These are phyloP conservation scores for Acanthamoeba triangularis DNA, from an alignment of 208 protist genomes.

Conservation along the genomic window DNA sequence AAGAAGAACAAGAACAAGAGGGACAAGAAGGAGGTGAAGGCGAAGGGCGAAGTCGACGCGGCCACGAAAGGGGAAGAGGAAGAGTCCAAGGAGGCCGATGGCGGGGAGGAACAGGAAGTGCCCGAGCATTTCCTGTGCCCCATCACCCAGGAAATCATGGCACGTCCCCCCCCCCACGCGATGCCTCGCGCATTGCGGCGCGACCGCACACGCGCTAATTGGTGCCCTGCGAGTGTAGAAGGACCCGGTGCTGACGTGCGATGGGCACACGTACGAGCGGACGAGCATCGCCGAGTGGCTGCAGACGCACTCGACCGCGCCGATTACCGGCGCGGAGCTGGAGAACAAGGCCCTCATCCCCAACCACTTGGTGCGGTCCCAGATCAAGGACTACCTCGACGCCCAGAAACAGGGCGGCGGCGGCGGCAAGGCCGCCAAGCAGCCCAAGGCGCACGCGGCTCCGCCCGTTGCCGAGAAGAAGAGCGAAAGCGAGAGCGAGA, in stretches of 20 bases:
- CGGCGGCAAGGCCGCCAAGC: not conserved
- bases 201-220: not conserved
- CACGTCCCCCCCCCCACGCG: not conserved
- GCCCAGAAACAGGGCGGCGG: constrained; percentile 9
- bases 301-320: constrained; percentile 40
- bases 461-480: not conserved
- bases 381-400: constrained; percentile 52
- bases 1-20: not conserved
- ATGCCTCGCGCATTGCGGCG: not conserved
- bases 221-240: not conserved
- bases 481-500: not conserved
- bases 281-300: constrained; percentile 64
- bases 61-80: not conserved
- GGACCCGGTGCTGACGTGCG: constrained; percentile 68
- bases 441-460: not conserved
- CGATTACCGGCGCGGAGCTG: constrained; percentile 59
- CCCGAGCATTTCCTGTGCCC: constrained; percentile 66
- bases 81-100: not conserved
- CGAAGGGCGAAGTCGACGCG: not conserved
- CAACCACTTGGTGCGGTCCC: constrained; percentile 54
- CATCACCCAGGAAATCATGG: constrained; percentile 76
- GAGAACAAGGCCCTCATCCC: constrained; percentile 70
- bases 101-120: not conserved
- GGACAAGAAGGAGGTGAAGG: not conserved
- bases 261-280: constrained; percentile 60